Conservation (phyloP, 805 yeast species). For the Clavispora vitiphila region DNA sequence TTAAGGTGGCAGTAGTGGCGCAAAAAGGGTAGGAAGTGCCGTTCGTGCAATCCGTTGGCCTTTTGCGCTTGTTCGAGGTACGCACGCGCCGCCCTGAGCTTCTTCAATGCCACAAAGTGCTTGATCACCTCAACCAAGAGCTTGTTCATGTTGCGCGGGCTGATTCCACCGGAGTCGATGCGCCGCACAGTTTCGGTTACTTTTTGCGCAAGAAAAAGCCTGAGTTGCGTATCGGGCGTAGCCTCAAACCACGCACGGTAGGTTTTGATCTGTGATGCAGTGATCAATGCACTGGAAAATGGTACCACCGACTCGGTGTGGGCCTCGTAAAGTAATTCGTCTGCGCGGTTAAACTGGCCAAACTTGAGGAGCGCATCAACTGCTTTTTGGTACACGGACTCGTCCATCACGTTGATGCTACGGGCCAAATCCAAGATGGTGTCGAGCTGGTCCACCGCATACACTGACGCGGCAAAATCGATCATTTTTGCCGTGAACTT, state of each 20-base stretch:
- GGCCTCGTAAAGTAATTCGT: constrained; percentile 25
- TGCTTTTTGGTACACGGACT: constrained; percentile 22
- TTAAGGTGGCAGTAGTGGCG: constrained; percentile 14
- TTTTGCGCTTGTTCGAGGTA: constrained; percentile 16
- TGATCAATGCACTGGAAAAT: constrained; percentile 23
- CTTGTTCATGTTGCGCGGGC: constrained; percentile 8
- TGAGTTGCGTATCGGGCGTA: constrained; percentile 7
- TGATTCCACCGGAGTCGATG: constrained; percentile 2
- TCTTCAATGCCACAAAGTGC: constrained; percentile 14
- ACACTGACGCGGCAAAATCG: constrained; percentile 18
- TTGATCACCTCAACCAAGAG: constrained; percentile 25
- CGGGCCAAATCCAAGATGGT: constrained; percentile 15
- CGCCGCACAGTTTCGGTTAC: constrained; percentile 12
- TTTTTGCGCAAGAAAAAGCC: constrained; percentile 7
- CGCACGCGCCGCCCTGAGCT: constrained; percentile 17
- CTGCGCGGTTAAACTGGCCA: constrained; percentile 31
- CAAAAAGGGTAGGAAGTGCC: constrained; percentile 28
- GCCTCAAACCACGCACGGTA: constrained; percentile 24
- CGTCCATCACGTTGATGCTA: constrained; percentile 16
- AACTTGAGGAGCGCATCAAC: constrained; percentile 25
- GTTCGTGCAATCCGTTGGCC: constrained; percentile 18
- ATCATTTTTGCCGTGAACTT: constrained; percentile 16
- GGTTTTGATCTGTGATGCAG: constrained; percentile 25
- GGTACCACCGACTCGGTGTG: constrained; percentile 27
- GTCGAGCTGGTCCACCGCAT: constrained; percentile 18